Evolutionary conservation across 108 stramenopile genomes (phyloP).

Genomic region (Stephanodiscus triporus): DNA sequence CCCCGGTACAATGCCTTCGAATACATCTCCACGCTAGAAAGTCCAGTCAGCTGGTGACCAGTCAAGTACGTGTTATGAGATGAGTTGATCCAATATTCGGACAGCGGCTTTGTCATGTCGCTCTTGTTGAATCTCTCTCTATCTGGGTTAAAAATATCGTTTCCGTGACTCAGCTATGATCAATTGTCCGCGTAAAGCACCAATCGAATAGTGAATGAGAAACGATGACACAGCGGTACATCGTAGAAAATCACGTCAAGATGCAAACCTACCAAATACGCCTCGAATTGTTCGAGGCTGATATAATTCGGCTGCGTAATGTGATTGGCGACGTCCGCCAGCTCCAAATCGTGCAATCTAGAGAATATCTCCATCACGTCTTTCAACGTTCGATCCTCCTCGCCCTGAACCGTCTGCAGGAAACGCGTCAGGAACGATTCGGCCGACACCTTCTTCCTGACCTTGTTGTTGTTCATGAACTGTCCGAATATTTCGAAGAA

Average conservation of each 20-base stretch:
- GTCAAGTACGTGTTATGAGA: constrained; percentile 96
- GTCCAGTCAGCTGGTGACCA: constrained; percentile 90
- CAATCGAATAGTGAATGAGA: background rate
- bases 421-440: constrained; percentile 63
- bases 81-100: constrained; percentile 93
- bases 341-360: constrained; percentile 58
- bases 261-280: constrained; percentile 49
- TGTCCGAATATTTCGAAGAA: constrained; percentile 51
- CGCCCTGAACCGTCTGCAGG: constrained; percentile 59
- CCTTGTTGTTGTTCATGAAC: constrained; percentile 49
- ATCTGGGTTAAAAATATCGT: constrained; percentile 72
- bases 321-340: constrained; percentile 64
- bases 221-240: background rate
- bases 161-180: constrained; percentile 50
- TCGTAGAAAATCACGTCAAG: background rate
- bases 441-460: constrained; percentile 51
- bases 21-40: constrained; percentile 86
- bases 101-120: constrained; percentile 77
- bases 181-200: background rate
- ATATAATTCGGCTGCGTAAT: constrained; percentile 49
- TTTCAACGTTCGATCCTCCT: constrained; percentile 47
- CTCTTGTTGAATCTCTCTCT: constrained; percentile 46
- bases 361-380: constrained; percentile 58
- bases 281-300: constrained; percentile 69
- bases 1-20: constrained; percentile 69